phyloP scores from a whole-genome alignment of 495 filamentous ascomycete species.

The Massariosphaeria phaeospora region DNA sequence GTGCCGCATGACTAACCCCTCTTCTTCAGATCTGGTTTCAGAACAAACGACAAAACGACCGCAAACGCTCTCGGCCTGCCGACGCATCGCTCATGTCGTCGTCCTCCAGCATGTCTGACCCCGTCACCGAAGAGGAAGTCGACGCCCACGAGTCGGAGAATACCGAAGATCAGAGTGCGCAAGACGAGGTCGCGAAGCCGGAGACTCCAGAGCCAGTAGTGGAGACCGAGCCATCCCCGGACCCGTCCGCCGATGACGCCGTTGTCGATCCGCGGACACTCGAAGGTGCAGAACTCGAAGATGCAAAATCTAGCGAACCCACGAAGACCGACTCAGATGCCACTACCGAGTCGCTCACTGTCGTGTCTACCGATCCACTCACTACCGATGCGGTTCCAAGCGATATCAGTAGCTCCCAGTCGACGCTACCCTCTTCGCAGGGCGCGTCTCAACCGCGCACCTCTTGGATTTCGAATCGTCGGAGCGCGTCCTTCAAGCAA shows the following conservation, averaged over 20 bases:
- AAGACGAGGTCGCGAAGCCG: neutral
- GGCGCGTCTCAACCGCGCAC: slow-evolving; percentile 21
- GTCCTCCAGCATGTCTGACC: slow-evolving; percentile 36
- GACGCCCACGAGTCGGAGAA: slow-evolving; percentile 4
- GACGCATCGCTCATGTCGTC: slow-evolving; percentile 60
- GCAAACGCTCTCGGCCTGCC: slow-evolving; percentile 83
- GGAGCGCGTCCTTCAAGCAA: slow-evolving; percentile 40
- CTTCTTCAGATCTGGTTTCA: slow-evolving; percentile 94
- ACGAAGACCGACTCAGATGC: slow-evolving; percentile 13
- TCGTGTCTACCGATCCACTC: slow-evolving; percentile 21
- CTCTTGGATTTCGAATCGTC: slow-evolving; percentile 44
- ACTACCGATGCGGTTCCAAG: slow-evolving; percentile 26
- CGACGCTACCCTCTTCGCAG: slow-evolving; percentile 27
- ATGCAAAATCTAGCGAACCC: neutral
- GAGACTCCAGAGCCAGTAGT: neutral
- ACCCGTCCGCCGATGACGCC: neutral
- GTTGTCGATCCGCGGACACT: neutral
- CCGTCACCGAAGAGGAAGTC: slow-evolving; percentile 16
- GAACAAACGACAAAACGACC: slow-evolving; percentile 89
- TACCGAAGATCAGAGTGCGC: neutral
- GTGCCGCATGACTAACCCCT: slow-evolving; percentile 20
- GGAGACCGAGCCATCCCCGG: neutral
- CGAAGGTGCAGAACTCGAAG: neutral
- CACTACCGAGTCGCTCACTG: slow-evolving; percentile 1
- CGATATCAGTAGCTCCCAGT: slow-evolving; percentile 26